Evolutionary conservation across 2,329 filamentous ascomycete species (phyloP).

Genomic region (Lasiodiplodia gonubiensis): DNA sequence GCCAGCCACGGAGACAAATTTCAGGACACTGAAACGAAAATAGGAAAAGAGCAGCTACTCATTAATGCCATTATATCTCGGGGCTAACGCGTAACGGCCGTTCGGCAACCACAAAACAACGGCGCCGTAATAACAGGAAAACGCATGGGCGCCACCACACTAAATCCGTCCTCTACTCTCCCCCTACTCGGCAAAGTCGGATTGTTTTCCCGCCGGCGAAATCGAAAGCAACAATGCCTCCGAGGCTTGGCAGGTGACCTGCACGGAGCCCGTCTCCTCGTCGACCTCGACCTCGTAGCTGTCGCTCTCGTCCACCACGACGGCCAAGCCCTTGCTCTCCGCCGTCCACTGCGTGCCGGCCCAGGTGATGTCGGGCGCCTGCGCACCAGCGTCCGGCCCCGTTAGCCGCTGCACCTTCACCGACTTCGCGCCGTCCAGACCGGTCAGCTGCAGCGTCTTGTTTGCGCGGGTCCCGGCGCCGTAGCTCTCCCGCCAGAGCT

Average conservation of each 20-base stretch:
- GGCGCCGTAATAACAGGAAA: too few relatives aligned
- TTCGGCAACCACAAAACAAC: too few relatives aligned
- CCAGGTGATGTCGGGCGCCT: conserved; percentile 15
- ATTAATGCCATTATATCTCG: too few relatives aligned
- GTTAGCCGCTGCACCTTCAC: conserved; percentile 8
- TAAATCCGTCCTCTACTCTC: too few relatives aligned
- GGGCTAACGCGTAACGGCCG: too few relatives aligned
- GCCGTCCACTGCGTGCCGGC: conserved; percentile 17
- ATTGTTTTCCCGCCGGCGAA: background rate
- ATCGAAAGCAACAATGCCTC: conserved; percentile 18
- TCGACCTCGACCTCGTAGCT: background rate
- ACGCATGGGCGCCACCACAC: too few relatives aligned
- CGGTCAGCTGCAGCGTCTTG: background rate
- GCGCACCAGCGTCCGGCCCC: background rate
- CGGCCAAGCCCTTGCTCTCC: conserved; percentile 19
- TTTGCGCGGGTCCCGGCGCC: background rate
- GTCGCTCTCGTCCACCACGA: background rate
- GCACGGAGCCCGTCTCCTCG: background rate
- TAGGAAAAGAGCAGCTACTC: too few relatives aligned
- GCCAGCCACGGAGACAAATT: too few relatives aligned
- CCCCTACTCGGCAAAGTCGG: background rate
- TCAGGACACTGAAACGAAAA: too few relatives aligned
- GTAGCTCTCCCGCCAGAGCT: conserved; percentile 10
- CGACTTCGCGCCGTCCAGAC: background rate
- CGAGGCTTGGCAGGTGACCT: conserved; percentile 12